Percentiles rank a stretch among this genome's conserved stretches.
Evolutionary conservation across 2,329 filamentous ascomycete species (phyloP).

Genomic region (Diaporthe ilicicola): DNA sequence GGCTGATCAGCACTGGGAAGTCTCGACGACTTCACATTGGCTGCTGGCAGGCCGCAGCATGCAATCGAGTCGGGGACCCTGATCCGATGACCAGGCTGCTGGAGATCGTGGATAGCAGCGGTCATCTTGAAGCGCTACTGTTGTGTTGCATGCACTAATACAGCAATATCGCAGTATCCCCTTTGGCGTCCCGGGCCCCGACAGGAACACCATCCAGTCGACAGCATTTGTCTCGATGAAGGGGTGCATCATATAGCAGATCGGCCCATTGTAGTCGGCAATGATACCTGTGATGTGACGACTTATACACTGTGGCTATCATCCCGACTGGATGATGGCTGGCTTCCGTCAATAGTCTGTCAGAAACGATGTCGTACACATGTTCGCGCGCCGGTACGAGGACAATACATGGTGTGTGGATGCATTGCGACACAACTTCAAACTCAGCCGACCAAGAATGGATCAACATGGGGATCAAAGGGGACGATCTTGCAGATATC

Average conservation of each 20-base stretch:
- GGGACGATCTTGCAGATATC: neutral
- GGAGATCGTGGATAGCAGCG: neutral
- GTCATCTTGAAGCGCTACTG: neutral
- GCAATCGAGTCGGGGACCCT: neutral
- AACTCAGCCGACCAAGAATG: neutral
- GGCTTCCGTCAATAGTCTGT: neutral
- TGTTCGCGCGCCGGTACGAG: neutral
- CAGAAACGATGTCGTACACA: neutral
- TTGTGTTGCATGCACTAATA: neutral
- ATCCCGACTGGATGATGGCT: neutral
- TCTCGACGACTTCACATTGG: neutral
- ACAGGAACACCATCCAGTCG: neutral
- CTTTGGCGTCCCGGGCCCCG: neutral
- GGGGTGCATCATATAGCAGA: neutral
- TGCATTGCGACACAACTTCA: neutral
- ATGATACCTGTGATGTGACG: constrained; percentile 2
- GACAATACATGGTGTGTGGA: neutral
- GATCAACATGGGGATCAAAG: neutral
- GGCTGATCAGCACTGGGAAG: neutral
- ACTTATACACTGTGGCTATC: neutral
- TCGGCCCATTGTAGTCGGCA: neutral
- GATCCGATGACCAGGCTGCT: neutral
- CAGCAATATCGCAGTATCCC: neutral
- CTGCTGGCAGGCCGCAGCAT: neutral
- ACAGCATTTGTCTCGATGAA: neutral